Evolutionary conservation across 2,329 filamentous ascomycete genomes (phyloP), one percentile per base, ranked within the genome.

Genomic region (Paecilomyces dactylethromorphus): DNA sequence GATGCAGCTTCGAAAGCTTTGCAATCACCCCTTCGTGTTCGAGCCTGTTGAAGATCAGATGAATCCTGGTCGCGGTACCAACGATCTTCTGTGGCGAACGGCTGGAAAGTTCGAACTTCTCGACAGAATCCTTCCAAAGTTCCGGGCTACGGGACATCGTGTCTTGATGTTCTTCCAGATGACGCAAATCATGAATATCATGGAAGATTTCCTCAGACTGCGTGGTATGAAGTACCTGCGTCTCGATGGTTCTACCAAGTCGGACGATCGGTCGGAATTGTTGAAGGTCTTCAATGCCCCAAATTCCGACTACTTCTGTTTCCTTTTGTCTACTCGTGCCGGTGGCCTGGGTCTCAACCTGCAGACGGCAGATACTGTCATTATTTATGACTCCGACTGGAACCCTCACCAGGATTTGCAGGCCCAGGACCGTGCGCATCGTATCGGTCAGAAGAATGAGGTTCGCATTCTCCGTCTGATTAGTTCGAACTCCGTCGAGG

Each of bases 91-190:
- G 33, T 99, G 94, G 94, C 87, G 94, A 76, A 95, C 93, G 1
- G 87, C 93, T 31, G 95, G 94, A 71, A 99, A 99, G 77, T 99
- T 99, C 68, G 94, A 99, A 78, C 82, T 99, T 31, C 82, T 99
- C 26, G 94, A 99, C 73, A 85, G 94, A 56, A 82, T 99, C 62
- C 76, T 99, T 63, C 94, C 94, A 53, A 99, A 99, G 77, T 97
- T 99, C 76, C 85, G 90, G 66, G 87, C 84, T 2, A 92, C 91
- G 1, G 91, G 91, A 15, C 94, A 99, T 84, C 89, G 94, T 76
- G 92, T 97, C 29, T 82, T 99, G 74, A 97, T 99, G 90, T 99
- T 99, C 84, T 99, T 99, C 83, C 94, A 99, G 75, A 99, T 99
- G 94, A 99, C 94, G 3, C 92, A 96, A 62, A 99, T 99, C 72